Evolutionary conservation across 768 basidiomycete species (phyloP).

Genomic region (Mycena chlorophos): DNA sequence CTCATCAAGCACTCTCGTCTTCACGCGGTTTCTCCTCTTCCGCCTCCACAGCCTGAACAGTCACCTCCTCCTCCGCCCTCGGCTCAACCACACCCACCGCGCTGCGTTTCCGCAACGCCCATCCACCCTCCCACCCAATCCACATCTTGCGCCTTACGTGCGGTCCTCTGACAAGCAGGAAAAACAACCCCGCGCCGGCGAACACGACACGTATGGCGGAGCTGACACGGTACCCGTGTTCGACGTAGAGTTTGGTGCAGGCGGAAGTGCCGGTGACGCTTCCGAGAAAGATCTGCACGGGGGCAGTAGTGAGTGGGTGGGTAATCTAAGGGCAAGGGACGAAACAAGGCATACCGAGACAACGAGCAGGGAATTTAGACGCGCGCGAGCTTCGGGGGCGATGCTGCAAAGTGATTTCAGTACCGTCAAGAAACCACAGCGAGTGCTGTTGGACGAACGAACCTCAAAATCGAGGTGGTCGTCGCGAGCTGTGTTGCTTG

Average conservation of each 20-base stretch:
- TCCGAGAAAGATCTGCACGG: slow-evolving; percentile 25
- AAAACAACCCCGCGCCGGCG: slow-evolving; percentile 39
- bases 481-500: slow-evolving; percentile 56
- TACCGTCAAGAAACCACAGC: too few species aligned
- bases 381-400: slow-evolving; percentile 44
- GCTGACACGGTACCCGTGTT: slow-evolving; percentile 52
- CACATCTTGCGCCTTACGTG: slow-evolving; percentile 36
- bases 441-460: slow-evolving; percentile 29
- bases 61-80: too few species aligned
- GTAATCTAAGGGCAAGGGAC: neutral
- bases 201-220: slow-evolving; percentile 47
- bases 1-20: too few species aligned
- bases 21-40: too few species aligned
- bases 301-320: neutral
- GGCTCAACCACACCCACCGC: neutral
- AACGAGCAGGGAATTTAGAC: slow-evolving; percentile 59
- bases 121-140: slow-evolving; percentile 42
- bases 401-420: slow-evolving; percentile 34
- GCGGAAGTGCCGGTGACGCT: slow-evolving; percentile 63
- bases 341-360: slow-evolving; percentile 23
- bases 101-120: neutral
- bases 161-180: slow-evolving; percentile 53
- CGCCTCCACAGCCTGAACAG: too few species aligned
- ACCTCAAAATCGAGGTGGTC: slow-evolving; percentile 42
- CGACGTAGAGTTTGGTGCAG: slow-evolving; percentile 51